These are phyloP conservation scores for Boechera divaricarpa DNA, from an alignment of 345 rosid species.

Conservation along the genomic window DNA sequence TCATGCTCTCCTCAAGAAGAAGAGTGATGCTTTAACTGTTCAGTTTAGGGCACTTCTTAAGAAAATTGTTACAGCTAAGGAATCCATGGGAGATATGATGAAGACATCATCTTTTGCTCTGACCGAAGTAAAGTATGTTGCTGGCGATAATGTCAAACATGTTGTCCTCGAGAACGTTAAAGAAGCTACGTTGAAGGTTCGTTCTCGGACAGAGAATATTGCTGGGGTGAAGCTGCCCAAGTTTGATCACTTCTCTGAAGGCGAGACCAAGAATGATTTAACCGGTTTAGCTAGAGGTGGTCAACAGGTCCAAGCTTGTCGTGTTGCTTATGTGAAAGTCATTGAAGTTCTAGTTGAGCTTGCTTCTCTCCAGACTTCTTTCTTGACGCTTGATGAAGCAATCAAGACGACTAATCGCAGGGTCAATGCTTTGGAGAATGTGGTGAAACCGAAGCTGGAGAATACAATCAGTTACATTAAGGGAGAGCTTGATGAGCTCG, in stretches of 20 bases:
- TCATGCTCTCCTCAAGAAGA: conserved; percentile 93
- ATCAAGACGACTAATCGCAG: conserved; percentile 94
- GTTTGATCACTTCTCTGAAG: conserved; percentile 82
- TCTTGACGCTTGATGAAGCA: conserved; percentile 91
- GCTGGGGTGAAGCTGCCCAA: conserved; percentile 95
- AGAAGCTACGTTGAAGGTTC: conserved; percentile 79
- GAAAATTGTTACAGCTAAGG: conserved; percentile 80
- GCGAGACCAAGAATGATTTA: conserved; percentile 86
- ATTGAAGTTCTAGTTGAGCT: conserved; percentile 93
- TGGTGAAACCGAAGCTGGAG: conserved; percentile 87
- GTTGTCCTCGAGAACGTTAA: conserved; percentile 82
- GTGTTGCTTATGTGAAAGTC: conserved; percentile 86
- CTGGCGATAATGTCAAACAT: conserved; percentile 87
- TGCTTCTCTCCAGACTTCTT: conserved; percentile 94
- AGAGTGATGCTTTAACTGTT: conserved; percentile 95
- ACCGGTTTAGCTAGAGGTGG: conserved; percentile 97
- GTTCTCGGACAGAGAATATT: conserved; percentile 78
- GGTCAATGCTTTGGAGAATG: conserved; percentile 92
- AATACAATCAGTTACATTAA: conserved; percentile 84
- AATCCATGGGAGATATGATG: conserved; percentile 92
- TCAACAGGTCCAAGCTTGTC: conserved; percentile 87
- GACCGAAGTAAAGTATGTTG: conserved; percentile 84
- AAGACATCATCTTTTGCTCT: conserved; percentile 81
- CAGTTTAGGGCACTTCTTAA: conserved; percentile 87
- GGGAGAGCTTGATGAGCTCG: conserved; percentile 93